Base-by-base conservation (phyloP, 169 alveolate species). In the Plasmodium inui region DNA sequence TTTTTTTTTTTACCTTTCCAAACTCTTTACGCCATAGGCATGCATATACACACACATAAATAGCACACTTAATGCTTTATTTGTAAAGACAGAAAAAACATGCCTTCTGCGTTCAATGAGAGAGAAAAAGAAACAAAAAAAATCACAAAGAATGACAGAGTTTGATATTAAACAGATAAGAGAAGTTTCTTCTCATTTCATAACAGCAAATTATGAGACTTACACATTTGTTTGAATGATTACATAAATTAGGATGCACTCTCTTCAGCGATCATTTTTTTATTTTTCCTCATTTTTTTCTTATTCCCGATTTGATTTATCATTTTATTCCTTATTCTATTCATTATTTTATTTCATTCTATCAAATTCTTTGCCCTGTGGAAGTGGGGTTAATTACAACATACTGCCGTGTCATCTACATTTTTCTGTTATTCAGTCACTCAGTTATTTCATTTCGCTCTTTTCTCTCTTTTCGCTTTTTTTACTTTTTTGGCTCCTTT, bases 151-250 rank as follows among this genome's bases (percentile, higher is more conserved):
- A 46, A 6, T 6, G 14, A 3, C 19, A 50, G 14, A 50, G 57
- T 17, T 50, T 1, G 7, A 50, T 50, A 44, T 50, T 50, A 50
- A 17, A 50, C 61, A 50, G n/a, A 50, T 50, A 50, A 50, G 61
- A 1, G 61, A 50, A 14, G 61, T 50, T 50, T 67, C 41, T 19
- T 67, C 76, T 67, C 37, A 67, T 67, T 67, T 67, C 41, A 67
- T 67, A 67, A 67, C 37, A 67, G 22, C 76, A 67, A 67, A 67
- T 67, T 67, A 67, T 67, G 76, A 26, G 12, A 67, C 76, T 67
- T n/a, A 22, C 76, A 67, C 12, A 67, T 67, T 67, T 67, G 76
- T 28, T 67, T 67, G 22, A 22, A 22, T 67, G 76, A 67, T 67
- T 67, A 67, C 37, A 67, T 67, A 67, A 67, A 67, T 67, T 19